Evolutionary conservation across 2,329 filamentous ascomycete genomes (phyloP), one percentile per base, ranked within the genome.

Genomic region (Xylaria sp.): DNA sequence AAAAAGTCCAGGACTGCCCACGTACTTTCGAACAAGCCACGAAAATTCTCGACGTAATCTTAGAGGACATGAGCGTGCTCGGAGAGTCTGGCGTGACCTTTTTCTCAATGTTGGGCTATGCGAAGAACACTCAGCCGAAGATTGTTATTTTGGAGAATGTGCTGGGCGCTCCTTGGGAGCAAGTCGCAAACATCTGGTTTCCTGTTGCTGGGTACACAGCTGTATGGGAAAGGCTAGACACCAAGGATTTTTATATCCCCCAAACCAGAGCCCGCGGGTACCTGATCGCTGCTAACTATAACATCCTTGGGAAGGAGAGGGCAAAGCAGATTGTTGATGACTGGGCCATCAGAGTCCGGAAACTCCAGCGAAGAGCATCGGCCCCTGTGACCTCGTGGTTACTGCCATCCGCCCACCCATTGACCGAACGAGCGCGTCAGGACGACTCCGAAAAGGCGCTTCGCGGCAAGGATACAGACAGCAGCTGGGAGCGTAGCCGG

Each of bases 141-240:
- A 74, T 92, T 9, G 76, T 91, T 7, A 77, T 93, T 11, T 70
- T 92, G 2, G 90, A 93, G 69, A 93, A 94, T 63, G 87, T 93
- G 1, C 68, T 65, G 1, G 70, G 63, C 7, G 84, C 84, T 0
- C 82, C 84, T 0, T 93, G 88, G 86, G 50, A 72, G 0, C 63
- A 75, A 3, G 78, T 85, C 34, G 69, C 73, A n/a, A 52, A 65
- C 0, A 55, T 67, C 7, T 75, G 72, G 63, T 72, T 77, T 41
- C 67, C 67, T 2, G 63, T 63, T n/a, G 59, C 84, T 37, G 82
- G 76, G 2, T 93, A 92, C 62, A 67, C 76, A 2, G 79, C 79
- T 1, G 64, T 66, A 0, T 77, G 75, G 44, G 59, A 76, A 0
- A 73, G 71, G 4, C 72, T 89, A 0, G 88, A 92, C 62, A 88